A percentile compares a stretch with the other conserved stretches of the same genome.
Evolutionary conservation across 495 filamentous ascomycete genomes (phyloP).

Genomic region (Neurospora hispaniola): DNA sequence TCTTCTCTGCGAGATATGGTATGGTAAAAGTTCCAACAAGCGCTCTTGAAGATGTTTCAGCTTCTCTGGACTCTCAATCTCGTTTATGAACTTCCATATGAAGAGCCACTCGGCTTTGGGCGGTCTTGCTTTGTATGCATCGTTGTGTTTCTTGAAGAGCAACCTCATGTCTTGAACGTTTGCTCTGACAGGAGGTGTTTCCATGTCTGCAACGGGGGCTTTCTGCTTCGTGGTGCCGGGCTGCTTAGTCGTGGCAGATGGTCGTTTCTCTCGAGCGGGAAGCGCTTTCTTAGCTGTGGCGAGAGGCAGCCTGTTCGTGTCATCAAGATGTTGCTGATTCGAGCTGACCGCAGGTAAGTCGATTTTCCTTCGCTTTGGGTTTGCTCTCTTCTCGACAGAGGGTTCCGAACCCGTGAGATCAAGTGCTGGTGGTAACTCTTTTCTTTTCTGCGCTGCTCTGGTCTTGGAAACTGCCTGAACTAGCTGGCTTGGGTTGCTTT

Average conservation of each 20-base stretch:
- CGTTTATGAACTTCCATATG: slow-evolving; percentile 17
- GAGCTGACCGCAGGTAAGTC: background rate
- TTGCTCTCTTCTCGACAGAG: background rate
- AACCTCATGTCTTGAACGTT: slow-evolving; percentile 5
- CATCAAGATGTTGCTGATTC: background rate
- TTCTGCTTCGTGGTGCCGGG: background rate
- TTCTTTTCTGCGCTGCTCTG: background rate
- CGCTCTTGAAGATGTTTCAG: slow-evolving; percentile 17
- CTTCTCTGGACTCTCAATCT: slow-evolving; percentile 8
- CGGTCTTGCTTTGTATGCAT: slow-evolving; percentile 9
- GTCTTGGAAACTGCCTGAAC: background rate
- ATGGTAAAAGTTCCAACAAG: slow-evolving; percentile 6
- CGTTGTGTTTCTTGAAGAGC: slow-evolving; percentile 10
- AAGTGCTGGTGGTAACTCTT: background rate
- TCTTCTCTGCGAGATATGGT: slow-evolving; percentile 2
- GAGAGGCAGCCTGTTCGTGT: background rate
- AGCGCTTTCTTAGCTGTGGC: background rate
- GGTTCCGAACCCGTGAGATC: background rate
- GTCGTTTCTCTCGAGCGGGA: background rate
- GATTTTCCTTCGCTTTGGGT: background rate
- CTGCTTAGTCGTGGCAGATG: slow-evolving; percentile 2
- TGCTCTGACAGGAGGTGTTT: background rate
- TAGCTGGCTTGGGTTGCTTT: background rate
- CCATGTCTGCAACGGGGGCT: background rate
- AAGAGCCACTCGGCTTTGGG: slow-evolving; percentile 14